Conservation (phyloP, 2,329 filamentous ascomycete genomes). For the Didymella sp. region DNA sequence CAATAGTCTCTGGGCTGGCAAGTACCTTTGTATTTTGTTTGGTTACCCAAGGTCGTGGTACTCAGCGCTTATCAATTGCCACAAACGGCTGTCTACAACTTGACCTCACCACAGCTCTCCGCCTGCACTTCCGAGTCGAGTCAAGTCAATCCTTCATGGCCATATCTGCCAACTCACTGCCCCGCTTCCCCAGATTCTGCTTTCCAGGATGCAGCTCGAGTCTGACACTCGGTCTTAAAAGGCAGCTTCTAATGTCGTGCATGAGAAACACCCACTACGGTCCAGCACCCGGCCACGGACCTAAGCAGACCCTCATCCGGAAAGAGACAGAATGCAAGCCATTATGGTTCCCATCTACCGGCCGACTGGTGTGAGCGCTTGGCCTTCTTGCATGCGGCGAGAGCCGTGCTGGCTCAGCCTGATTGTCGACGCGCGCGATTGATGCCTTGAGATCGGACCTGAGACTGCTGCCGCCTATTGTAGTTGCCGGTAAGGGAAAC, state of each 20-base stretch:
- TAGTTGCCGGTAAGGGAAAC: no score
- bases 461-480: no score
- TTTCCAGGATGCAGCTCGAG: neutral
- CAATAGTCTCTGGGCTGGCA: neutral
- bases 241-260: neutral
- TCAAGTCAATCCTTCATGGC: neutral
- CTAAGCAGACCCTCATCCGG: neutral
- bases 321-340: neutral
- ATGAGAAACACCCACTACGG: neutral
- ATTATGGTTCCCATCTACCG: no score
- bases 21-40: neutral
- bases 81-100: slow-evolving; percentile 1
- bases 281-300: neutral
- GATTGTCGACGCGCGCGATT: no score
- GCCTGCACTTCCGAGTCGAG: neutral
- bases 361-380: no score
- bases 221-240: neutral
- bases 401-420: no score
- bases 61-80: neutral
- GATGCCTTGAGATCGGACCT: no score
- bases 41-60: neutral
- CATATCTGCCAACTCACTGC: neutral
- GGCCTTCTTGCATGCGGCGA: no score
- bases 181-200: neutral
- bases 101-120: neutral